Evolutionary conservation across 441 rosid genomes (phyloP).

Genomic region (Melastoma candidum): DNA sequence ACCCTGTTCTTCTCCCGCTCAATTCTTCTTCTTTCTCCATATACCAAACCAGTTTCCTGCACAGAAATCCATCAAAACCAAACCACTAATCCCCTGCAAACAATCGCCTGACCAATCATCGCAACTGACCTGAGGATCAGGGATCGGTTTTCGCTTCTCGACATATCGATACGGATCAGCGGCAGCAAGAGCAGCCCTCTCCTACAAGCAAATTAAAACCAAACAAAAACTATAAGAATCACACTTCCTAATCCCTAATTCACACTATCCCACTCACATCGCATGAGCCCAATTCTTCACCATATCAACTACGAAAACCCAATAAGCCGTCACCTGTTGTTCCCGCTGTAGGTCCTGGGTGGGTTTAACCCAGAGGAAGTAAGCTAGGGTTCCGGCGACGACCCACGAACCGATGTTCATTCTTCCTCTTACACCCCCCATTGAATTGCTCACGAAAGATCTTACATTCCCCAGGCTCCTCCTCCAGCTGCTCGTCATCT

Average conservation of each 20-base stretch:
- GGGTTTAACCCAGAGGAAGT: conserved; percentile 86
- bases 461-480: conserved; percentile 52
- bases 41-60: conserved; percentile 73
- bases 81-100: background rate
- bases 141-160: conserved; percentile 64
- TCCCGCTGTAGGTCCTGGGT: conserved; percentile 70
- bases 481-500: conserved; percentile 54
- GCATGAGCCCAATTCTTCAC: too few relatives aligned
- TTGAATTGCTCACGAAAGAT: conserved; percentile 53
- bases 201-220: conserved; percentile 29
- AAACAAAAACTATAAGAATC: background rate
- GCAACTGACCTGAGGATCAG: conserved; percentile 66
- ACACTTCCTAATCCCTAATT: background rate
- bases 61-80: conserved; percentile 5
- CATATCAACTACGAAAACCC: background rate
- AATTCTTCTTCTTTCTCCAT: conserved; percentile 50
- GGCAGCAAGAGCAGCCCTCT: conserved; percentile 54
- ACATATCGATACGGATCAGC: conserved; percentile 52
- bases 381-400: conserved; percentile 82
- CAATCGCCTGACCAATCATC: too few relatives aligned
- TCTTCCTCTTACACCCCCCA: conserved; percentile 78
- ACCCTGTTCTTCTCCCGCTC: conserved; percentile 31
- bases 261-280: background rate
- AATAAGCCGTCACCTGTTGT: conserved; percentile 22
- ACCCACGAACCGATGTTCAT: conserved; percentile 70